phyloP scores from a whole-genome alignment of 352 stramenopile genomes.

The Aphanomyces astaci region DNA sequence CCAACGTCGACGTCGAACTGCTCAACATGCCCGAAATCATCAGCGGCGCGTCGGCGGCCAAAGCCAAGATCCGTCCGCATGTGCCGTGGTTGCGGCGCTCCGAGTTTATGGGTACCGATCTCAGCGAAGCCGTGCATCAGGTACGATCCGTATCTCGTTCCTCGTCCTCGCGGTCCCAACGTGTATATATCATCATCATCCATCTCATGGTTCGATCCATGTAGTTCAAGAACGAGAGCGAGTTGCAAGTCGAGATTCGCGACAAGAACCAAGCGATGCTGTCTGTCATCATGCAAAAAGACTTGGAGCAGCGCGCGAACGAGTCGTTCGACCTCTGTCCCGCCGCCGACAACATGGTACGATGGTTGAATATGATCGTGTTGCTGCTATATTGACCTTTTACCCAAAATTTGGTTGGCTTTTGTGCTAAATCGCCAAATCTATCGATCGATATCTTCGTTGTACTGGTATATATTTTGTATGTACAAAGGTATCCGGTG shows the following conservation, averaged over 20 bases:
- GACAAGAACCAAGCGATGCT: conserved; percentile 75
- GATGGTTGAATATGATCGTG: background rate
- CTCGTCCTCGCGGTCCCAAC: background rate
- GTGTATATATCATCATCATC: no score
- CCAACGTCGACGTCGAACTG: conserved; percentile 5
- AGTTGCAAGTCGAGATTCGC: conserved; percentile 73
- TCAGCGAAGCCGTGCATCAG: conserved; percentile 79
- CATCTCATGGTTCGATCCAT: background rate
- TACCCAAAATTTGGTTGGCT: no score
- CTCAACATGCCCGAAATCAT: conserved; percentile 22
- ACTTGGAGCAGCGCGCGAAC: conserved; percentile 70
- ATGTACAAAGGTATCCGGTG: no score
- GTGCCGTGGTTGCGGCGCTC: conserved; percentile 77
- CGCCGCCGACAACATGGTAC: conserved; percentile 41
- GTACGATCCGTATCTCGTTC: no score
- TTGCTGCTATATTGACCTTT: no score
- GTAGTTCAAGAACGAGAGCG: conserved; percentile 74
- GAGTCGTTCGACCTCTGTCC: conserved; percentile 69
- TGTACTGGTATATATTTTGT: no score
- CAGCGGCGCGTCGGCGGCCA: conserved; percentile 32
- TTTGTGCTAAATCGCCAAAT: no score
- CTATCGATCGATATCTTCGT: no score
- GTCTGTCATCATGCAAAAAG: conserved; percentile 57
- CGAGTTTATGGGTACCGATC: conserved; percentile 81
- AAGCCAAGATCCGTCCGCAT: conserved; percentile 54